These are phyloP conservation scores for Coccinonectria pachysandricola DNA, from an alignment of 2,329 filamentous ascomycete species.

Conservation along the genomic window DNA sequence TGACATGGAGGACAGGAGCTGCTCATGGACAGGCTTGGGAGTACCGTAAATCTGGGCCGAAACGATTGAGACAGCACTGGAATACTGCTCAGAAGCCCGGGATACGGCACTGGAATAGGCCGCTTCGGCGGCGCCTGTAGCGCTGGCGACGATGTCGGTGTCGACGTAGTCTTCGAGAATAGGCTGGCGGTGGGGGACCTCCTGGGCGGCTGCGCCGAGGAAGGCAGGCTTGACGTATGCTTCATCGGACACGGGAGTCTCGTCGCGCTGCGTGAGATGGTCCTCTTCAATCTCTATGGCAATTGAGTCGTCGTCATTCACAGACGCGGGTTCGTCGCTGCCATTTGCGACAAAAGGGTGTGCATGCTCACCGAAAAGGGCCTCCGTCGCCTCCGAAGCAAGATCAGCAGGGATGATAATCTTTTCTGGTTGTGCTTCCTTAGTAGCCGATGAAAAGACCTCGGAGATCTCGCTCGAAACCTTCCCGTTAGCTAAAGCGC, in stretches of 20 bases:
- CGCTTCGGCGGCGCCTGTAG: conserved; percentile 37
- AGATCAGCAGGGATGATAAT: conserved; percentile 13
- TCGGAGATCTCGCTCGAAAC: conserved; percentile 13
- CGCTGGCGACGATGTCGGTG: conserved; percentile 24
- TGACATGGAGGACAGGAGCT: conserved; percentile 59
- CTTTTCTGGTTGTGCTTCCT: conserved; percentile 6
- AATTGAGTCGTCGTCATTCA: conserved; percentile 18
- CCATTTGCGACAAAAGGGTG: conserved; percentile 16
- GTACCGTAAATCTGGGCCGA: conserved; percentile 59
- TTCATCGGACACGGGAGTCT: conserved; percentile 17
- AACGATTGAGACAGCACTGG: conserved; percentile 55
- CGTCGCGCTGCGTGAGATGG: conserved; percentile 11
- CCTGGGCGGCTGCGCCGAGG: conserved; percentile 41
- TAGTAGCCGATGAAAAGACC: conserved; percentile 10
- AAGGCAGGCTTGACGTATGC: conserved; percentile 34
- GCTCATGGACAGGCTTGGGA: conserved; percentile 57
- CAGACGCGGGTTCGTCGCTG: conserved; percentile 16
- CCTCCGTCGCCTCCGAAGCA: conserved; percentile 18
- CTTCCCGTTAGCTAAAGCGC: conserved; percentile 9
- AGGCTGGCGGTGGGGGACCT: conserved; percentile 35
- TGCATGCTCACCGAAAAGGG: conserved; percentile 11
- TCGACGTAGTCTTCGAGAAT: conserved; percentile 40
- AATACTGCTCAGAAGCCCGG: conserved; percentile 57
- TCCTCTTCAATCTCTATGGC: conserved; percentile 17
- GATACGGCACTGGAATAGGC: conserved; percentile 57